phyloP scores from a whole-genome alignment of 2,329 filamentous ascomycete genomes.

The Fusarium mangiferae region DNA sequence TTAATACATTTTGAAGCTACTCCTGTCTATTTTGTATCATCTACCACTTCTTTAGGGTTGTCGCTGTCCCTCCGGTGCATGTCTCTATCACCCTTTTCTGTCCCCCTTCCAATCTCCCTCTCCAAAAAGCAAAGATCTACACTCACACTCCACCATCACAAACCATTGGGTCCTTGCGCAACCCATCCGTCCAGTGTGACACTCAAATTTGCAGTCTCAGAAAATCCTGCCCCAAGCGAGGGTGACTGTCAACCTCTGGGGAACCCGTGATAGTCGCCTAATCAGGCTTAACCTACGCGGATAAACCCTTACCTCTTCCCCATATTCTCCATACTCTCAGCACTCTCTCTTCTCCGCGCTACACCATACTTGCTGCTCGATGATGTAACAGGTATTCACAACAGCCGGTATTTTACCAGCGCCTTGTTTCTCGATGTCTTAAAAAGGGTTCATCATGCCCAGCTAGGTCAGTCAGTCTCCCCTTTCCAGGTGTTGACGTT shows the following conservation, averaged over 20 bases:
- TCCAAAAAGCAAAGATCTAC: conserved; percentile 20
- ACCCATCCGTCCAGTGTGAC: conserved; percentile 6
- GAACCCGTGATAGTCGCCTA: neutral
- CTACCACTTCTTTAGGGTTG: fast-evolving
- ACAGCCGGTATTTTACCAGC: neutral
- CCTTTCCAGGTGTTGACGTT: neutral
- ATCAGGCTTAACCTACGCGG: neutral
- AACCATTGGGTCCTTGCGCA: neutral
- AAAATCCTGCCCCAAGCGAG: conserved; percentile 3
- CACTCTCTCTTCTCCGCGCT: conserved; percentile 1
- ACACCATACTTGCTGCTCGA: neutral
- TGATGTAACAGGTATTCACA: conserved; percentile 23
- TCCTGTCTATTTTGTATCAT: fast-evolving
- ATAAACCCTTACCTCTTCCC: conserved; percentile 12
- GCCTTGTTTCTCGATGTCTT: neutral
- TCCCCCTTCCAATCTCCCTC: neutral
- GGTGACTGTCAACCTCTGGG: conserved; percentile 18
- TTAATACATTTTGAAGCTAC: fast-evolving
- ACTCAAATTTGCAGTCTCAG: conserved; percentile 23
- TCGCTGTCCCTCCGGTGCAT: fast-evolving
- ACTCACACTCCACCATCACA: neutral
- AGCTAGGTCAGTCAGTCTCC: neutral
- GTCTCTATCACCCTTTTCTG: neutral
- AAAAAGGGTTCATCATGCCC: conserved; percentile 6
- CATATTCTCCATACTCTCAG: conserved; percentile 15